Base-by-base conservation (phyloP, 345 rosid genomes). In the Populus pruinosa region DNA sequence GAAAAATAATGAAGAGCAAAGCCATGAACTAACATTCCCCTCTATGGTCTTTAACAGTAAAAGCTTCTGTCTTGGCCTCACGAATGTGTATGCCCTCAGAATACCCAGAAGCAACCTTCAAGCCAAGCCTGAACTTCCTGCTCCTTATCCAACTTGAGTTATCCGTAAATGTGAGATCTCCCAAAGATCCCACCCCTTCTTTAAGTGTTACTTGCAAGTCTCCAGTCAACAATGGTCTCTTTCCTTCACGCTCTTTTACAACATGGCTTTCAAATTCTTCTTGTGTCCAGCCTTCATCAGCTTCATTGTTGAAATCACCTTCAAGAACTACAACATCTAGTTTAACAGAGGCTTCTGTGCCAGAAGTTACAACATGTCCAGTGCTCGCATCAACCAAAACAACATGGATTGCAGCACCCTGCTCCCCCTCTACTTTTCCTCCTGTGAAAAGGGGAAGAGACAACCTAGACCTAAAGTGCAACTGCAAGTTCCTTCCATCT, bases 121-220 rank as follows among this genome's bases (percentile, higher is more conserved):
- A 81, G 80, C 98, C 99, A 74, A 96, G 91, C 84, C 99, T 88
- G 83, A 96, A 96, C 85, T 96, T 94, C 76, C 99, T 84, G 84
- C 99, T 96, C 74, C 97, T 88, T 78, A 96, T 96, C 99, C 99
- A 96, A 79, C 99, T 96, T 29, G 99, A 96, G 81, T 96, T 96
- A 86, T 96, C 99, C 0, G 99, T 93, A 79, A 96, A 96, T 78
- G 88, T 90, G 59, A 96, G 86, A 7, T 94, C 99, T 2, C 98
- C 97, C 11, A 96, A 81, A 21, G 97, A 91, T 76, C 99, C 99
- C 53, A 96, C 97, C 41, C 99, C 99, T 86, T 96, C 99, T 85
- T 96, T 96, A 75, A 96, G 97, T 49, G 90, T 87, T 59, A 94
- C 93, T 82, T 82, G 90, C 91, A 96, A 77, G 2, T 96, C 99